These are phyloP conservation scores for Uncinocarpus reesii DNA, from an alignment of 2,329 filamentous ascomycete genomes.

Conservation along the genomic window DNA sequence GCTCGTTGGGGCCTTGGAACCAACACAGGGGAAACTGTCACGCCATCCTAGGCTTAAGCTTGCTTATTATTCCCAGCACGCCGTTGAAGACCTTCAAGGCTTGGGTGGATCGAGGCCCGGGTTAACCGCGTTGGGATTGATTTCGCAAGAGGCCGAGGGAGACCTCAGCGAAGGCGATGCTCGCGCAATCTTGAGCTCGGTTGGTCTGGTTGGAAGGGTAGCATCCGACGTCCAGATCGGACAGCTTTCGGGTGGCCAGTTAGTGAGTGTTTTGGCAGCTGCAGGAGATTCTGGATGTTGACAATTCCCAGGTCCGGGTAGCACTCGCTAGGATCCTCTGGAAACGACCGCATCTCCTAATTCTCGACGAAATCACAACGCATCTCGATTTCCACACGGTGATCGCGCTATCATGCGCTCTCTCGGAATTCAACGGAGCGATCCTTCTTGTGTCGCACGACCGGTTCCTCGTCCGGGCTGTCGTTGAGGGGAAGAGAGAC, in stretches of 20 bases:
- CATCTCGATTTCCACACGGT: slow-evolving; percentile 79
- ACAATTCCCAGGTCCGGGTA: slow-evolving; percentile 38
- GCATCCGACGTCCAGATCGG: slow-evolving; percentile 63
- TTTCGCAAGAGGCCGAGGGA: slow-evolving; percentile 47
- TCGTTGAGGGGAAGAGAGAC: slow-evolving; percentile 52
- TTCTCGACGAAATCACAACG: slow-evolving; percentile 74
- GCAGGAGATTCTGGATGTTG: background rate
- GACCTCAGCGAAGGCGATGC: slow-evolving; percentile 56
- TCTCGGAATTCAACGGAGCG: slow-evolving; percentile 61
- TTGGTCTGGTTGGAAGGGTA: slow-evolving; percentile 60
- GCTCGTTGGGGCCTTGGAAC: slow-evolving; percentile 51
- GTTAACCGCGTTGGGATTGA: slow-evolving; percentile 55
- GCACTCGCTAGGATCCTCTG: slow-evolving; percentile 61
- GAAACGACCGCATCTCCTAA: slow-evolving; percentile 57
- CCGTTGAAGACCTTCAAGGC: slow-evolving; percentile 57
- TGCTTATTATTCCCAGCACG: slow-evolving; percentile 72
- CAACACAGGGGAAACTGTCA: slow-evolving; percentile 52
- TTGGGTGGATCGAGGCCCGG: slow-evolving; percentile 42
- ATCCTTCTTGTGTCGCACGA: slow-evolving; percentile 73
- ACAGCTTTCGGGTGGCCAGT: slow-evolving; percentile 70
- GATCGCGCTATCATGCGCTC: slow-evolving; percentile 55
- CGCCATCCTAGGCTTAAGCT: slow-evolving; percentile 59
- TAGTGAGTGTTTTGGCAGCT: slow-evolving; percentile 39
- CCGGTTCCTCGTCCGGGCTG: slow-evolving; percentile 66
- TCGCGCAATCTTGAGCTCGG: slow-evolving; percentile 54